A percentile compares a stretch with the other conserved stretches of the same genome.
Evolutionary conservation across 2,329 filamentous ascomycete species (phyloP).

Genomic region (Arthroderma sp.): DNA sequence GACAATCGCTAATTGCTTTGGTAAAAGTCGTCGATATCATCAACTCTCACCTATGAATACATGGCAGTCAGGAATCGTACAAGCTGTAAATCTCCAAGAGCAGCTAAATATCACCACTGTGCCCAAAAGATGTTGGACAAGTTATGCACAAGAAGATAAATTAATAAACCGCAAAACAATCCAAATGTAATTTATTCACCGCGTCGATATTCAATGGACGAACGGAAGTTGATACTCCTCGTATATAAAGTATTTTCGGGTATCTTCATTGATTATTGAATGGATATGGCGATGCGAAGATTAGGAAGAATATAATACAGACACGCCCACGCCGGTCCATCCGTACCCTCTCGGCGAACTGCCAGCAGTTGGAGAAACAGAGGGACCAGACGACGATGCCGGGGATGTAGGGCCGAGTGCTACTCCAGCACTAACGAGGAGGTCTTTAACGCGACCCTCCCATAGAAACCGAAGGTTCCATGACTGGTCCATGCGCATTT

Average conservation of each 20-base stretch:
- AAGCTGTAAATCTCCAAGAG: too few species aligned
- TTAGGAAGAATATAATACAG: conserved; percentile 31
- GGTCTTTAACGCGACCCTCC: conserved; percentile 84
- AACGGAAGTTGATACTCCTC: too few species aligned
- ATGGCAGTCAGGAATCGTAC: not conserved
- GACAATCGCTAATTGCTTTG: conserved; percentile 6
- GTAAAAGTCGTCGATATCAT: conserved; percentile 51
- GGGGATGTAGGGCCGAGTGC: conserved; percentile 50
- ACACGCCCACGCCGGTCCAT: conserved; percentile 30
- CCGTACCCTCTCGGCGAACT: conserved; percentile 21
- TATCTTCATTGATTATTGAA: not conserved
- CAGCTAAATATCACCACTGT: too few species aligned
- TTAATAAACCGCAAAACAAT: too few species aligned
- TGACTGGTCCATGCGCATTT: conserved; percentile 79
- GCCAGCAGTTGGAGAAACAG: conserved; percentile 13
- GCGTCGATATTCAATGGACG: too few species aligned
- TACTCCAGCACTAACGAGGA: conserved; percentile 82
- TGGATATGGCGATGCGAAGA: not conserved
- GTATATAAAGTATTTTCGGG: too few species aligned
- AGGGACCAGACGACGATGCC: conserved; percentile 9
- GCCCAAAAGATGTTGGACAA: too few species aligned
- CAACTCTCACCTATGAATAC: conserved; percentile 43
- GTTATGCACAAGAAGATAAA: too few species aligned
- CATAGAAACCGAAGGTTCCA: conserved; percentile 75
- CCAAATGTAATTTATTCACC: too few species aligned